Evolutionary conservation across 2,329 filamentous ascomycete genomes (phyloP).

Genomic region (Tolypocladium endophyticum): DNA sequence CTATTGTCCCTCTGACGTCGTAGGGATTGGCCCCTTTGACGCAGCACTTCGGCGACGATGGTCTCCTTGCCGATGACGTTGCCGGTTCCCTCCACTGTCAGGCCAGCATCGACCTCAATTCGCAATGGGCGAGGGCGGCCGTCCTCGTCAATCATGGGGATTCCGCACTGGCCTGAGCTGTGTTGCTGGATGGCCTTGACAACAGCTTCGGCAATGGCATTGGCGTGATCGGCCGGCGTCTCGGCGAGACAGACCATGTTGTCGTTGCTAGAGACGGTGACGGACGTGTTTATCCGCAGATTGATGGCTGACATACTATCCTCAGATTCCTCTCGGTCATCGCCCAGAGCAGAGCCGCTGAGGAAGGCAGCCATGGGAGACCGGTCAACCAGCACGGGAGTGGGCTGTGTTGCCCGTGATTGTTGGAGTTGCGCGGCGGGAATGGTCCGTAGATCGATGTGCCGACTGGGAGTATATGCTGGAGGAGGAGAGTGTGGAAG

Average conservation of each 20-base stretch:
- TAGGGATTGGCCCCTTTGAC: conserved; percentile 8
- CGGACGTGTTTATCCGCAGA: conserved; percentile 36
- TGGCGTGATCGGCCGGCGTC: conserved; percentile 27
- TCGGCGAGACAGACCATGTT: conserved; percentile 36
- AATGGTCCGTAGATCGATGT: conserved; percentile 7
- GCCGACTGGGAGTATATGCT: conserved; percentile 16
- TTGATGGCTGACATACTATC: conserved; percentile 27
- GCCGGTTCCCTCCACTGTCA: conserved; percentile 30
- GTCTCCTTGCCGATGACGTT: conserved; percentile 31
- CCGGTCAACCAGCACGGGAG: not conserved
- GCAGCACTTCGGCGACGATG: conserved; percentile 16
- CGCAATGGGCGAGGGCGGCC: conserved; percentile 29
- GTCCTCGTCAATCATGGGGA: conserved; percentile 36
- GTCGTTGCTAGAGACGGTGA: conserved; percentile 34
- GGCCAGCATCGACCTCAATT: conserved; percentile 33
- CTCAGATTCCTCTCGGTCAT: conserved; percentile 7
- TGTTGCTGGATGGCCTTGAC: conserved; percentile 32
- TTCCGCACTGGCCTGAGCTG: conserved; percentile 24
- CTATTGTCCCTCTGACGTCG: conserved; percentile 10
- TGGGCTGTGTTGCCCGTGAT: conserved; percentile 1
- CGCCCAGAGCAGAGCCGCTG: conserved; percentile 5
- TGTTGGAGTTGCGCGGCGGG: conserved; percentile 8
- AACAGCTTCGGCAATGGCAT: conserved; percentile 32
- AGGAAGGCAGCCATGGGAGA: not conserved
- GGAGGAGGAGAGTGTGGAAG: conserved; percentile 14